Conservation (phyloP, 2,329 filamentous ascomycete genomes). For the Talaromyces albobiverticillius region DNA sequence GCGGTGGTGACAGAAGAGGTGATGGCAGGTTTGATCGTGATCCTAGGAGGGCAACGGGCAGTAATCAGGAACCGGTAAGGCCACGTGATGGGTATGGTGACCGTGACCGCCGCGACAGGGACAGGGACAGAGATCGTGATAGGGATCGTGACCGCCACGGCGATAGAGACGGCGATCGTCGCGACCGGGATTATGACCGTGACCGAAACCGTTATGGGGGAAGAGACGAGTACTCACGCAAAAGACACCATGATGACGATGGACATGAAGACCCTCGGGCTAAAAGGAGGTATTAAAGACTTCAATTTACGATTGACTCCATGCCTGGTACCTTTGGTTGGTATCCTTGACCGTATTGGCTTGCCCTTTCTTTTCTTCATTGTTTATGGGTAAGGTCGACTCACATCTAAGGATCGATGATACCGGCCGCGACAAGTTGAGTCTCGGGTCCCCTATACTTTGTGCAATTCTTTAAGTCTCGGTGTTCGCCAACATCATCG, state of each 20-base stretch:
- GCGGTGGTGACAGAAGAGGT: constrained; percentile 41
- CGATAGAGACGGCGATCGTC: constrained; percentile 51
- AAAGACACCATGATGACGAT: constrained; percentile 71
- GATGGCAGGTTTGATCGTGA: constrained; percentile 53
- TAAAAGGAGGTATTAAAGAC: constrained; percentile 56
- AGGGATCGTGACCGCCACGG: constrained; percentile 58
- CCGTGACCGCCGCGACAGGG: constrained; percentile 25
- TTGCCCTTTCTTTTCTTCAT: constrained; percentile 24
- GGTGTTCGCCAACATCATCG: neutral
- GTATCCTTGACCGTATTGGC: constrained; percentile 36
- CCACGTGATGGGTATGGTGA: constrained; percentile 60
- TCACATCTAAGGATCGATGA: constrained; percentile 11
- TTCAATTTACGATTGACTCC: constrained; percentile 2
- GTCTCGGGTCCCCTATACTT: too few species aligned
- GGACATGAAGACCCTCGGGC: constrained; percentile 72
- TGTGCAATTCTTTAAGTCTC: neutral
- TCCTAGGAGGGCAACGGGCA: constrained; percentile 60
- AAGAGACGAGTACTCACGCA: constrained; percentile 58
- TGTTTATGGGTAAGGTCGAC: constrained; percentile 40
- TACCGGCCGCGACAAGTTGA: constrained; percentile 10
- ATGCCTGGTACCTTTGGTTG: constrained; percentile 38
- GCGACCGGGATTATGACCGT: constrained; percentile 54
- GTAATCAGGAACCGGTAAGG: constrained; percentile 81
- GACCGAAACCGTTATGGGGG: constrained; percentile 47
- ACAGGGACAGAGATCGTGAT: constrained; percentile 36